Evolutionary conservation across 768 basidiomycete genomes (phyloP), one percentile per base, ranked within the genome.

Genomic region (Russula olivacea): DNA sequence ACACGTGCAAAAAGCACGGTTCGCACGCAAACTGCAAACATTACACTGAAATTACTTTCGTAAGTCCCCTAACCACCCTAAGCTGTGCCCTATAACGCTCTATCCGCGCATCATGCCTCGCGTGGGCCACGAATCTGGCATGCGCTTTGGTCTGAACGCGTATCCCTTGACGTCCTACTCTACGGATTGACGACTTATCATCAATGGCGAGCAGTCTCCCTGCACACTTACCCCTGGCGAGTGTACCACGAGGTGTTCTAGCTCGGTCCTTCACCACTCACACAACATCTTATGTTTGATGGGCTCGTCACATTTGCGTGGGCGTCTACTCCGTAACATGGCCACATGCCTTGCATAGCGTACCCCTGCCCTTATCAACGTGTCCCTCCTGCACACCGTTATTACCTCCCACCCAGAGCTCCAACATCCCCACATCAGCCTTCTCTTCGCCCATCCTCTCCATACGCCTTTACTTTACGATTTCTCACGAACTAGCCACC

Each of bases 291-390:
- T 55, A 23, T 50, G 19, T n/a, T 38, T 43, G 36, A 48, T 40
- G 52, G 56, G 4, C 45, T 41, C 54, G 55, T 64, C 58, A 64
- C 58, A 53, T 48, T 30, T 55, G 57, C 38, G 10, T 55, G 63
- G 52, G 54, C 52, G 30, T 25, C 38, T 47, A 40, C 60, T 52
- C 36, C 54, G 32, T 57, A 45, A 34, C 61, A 40, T 56, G 41
- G 61, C 58, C 58, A 41, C 63, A 64, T 64, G 63, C 25, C 54
- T 25, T 60, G 59, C 58, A 49, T 64, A 32, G 54, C 49, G 58
- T 56, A 36, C 53, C 61, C 67, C 67, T 61, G 67, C 67, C 67
- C 67, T 66, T 64, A 59, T 61, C 67, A 68, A 68, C 67, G 67
- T 68, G 67, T 17, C 49, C 36, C 25, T 61, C 49, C 55, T 54